These are phyloP conservation scores for Verticillium isaacii DNA, from an alignment of 2,329 filamentous ascomycete species.

Conservation along the genomic window DNA sequence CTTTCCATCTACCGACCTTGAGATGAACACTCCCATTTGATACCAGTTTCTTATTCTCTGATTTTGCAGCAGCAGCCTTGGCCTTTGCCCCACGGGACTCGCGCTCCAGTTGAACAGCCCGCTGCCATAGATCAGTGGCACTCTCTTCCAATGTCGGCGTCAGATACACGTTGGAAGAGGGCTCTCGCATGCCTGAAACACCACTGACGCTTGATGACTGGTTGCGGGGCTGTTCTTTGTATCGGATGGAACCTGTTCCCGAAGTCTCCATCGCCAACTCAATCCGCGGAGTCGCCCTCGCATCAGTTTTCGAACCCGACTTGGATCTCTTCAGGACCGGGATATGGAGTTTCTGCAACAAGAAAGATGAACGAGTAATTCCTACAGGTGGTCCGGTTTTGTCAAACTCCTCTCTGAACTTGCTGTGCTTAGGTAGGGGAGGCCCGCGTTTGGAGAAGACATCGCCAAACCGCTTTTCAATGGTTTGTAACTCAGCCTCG, in stretches of 20 bases:
- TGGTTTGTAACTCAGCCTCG: slow-evolving; percentile 31
- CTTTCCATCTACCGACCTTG: slow-evolving; percentile 11
- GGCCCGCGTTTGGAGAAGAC: slow-evolving; percentile 23
- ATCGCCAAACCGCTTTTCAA: slow-evolving; percentile 36
- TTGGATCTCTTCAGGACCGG: slow-evolving; percentile 24
- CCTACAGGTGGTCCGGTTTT: slow-evolving; percentile 10
- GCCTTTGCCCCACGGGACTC: slow-evolving; percentile 4
- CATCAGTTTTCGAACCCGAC: background rate
- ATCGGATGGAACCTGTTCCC: background rate
- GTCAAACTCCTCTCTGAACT: slow-evolving; percentile 36
- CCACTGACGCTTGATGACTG: background rate
- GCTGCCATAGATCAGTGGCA: slow-evolving; percentile 21
- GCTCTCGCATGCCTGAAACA: background rate
- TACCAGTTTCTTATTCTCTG: background rate
- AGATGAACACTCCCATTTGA: background rate
- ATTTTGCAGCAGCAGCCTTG: background rate
- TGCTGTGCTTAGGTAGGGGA: slow-evolving; percentile 25
- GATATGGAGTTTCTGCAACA: slow-evolving; percentile 30
- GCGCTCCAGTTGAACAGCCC: slow-evolving; percentile 19
- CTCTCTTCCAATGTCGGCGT: slow-evolving; percentile 12
- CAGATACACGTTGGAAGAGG: background rate
- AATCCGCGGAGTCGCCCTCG: background rate
- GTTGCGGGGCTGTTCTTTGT: background rate
- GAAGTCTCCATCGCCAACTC: slow-evolving; percentile 7
- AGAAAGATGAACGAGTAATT: slow-evolving; percentile 18